Percentiles rank a stretch among this genome's conserved stretches.
Evolutionary conservation across 768 basidiomycete species (phyloP).

Genomic region (Leccinum sublutescens): DNA sequence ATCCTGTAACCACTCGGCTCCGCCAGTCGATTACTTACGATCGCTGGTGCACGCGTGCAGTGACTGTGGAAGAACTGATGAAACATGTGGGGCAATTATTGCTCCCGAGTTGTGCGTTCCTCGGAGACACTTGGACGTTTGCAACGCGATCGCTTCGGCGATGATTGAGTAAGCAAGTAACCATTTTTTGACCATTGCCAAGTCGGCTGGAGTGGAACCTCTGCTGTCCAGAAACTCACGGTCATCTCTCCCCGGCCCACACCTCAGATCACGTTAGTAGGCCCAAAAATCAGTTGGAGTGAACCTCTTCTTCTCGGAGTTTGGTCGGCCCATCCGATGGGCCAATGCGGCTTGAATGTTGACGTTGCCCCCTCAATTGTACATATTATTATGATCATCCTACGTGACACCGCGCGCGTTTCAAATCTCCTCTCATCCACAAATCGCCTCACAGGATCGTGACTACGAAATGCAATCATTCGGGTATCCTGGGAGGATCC

Average conservation of each 20-base stretch:
- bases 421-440: background rate
- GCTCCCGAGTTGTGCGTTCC: background rate
- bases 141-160: background rate
- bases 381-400: background rate
- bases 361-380: background rate
- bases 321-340: background rate
- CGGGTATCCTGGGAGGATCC: background rate
- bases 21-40: background rate
- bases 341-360: background rate
- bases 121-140: background rate
- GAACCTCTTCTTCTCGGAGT: too few species aligned
- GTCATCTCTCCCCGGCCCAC: background rate
- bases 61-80: background rate
- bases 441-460: background rate
- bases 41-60: background rate
- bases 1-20: background rate
- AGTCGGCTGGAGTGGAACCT: background rate
- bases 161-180: background rate
- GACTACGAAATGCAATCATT: background rate
- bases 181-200: background rate
- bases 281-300: too few species aligned
- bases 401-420: background rate
- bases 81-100: background rate
- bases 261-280: background rate
- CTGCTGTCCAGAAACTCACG: background rate